phyloP scores from a whole-genome alignment of 192 early-diverging fungal species.

The Coemansia sp. region DNA sequence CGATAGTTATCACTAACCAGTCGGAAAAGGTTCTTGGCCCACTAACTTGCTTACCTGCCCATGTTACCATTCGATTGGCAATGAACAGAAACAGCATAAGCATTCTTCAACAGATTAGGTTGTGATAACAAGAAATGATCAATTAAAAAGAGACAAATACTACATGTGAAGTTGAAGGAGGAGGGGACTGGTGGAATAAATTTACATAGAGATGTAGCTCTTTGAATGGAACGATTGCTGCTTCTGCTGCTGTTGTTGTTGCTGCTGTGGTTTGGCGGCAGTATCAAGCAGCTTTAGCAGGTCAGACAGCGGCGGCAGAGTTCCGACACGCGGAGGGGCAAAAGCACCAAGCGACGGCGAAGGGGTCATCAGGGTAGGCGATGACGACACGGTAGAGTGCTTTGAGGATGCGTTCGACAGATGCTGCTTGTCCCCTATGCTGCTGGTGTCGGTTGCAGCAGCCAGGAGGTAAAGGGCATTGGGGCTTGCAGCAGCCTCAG shows the following conservation, averaged over 20 bases:
- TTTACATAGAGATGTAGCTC: slow-evolving; percentile 1
- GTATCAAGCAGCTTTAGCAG: slow-evolving; percentile 29
- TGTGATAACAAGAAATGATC: too few species aligned
- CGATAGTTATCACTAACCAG: background rate
- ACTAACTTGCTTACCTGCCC: too few species aligned
- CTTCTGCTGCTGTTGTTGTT: background rate
- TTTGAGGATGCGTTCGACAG: slow-evolving; percentile 10
- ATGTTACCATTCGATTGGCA: too few species aligned
- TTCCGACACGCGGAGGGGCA: slow-evolving; percentile 9
- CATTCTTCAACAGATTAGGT: too few species aligned
- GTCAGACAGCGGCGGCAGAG: slow-evolving; percentile 37
- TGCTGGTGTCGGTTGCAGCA: slow-evolving; percentile 23
- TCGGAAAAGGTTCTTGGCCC: too few species aligned
- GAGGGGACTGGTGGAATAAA: background rate
- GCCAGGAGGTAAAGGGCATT: slow-evolving; percentile 40
- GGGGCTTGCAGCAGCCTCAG: background rate
- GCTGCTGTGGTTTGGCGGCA: slow-evolving; percentile 4
- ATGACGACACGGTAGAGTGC: slow-evolving; percentile 14
- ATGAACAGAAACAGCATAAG: too few species aligned
- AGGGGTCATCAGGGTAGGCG: slow-evolving; percentile 23
- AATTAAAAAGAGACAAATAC: background rate
- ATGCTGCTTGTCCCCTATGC: background rate
- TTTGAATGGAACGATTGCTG: slow-evolving; percentile 1
- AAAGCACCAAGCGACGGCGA: slow-evolving; percentile 19
- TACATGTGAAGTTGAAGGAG: background rate